These are phyloP conservation scores for Stagonosporopsis cucurbitacearum DNA, from an alignment of 2,329 filamentous ascomycete genomes.

Conservation along the genomic window DNA sequence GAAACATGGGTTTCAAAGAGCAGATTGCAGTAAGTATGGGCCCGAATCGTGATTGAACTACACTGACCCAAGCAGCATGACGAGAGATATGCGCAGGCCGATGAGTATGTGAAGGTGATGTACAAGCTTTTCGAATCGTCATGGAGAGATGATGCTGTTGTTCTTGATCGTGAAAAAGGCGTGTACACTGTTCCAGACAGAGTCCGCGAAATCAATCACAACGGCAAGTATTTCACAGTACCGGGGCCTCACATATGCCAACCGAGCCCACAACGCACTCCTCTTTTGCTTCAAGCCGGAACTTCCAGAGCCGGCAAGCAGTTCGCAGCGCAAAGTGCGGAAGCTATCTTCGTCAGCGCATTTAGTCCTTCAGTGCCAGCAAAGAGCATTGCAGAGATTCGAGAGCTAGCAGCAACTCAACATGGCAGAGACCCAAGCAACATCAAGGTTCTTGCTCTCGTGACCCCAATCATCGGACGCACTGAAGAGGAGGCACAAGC, in stretches of 20 bases:
- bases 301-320: slow-evolving; percentile 69
- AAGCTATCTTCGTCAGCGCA: slow-evolving; percentile 68
- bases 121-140: slow-evolving; percentile 73
- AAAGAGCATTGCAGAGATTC: slow-evolving; percentile 68
- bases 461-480: slow-evolving; percentile 68
- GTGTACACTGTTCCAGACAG: slow-evolving; percentile 65
- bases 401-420: slow-evolving; percentile 61
- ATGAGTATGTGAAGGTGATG: slow-evolving; percentile 72
- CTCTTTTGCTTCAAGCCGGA: slow-evolving; percentile 73
- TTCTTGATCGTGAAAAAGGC: slow-evolving; percentile 63
- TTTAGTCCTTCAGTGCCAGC: slow-evolving; percentile 54
- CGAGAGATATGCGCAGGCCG: slow-evolving; percentile 69
- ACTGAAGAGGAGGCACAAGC: slow-evolving; percentile 71
- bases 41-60: slow-evolving; percentile 65
- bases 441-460: slow-evolving; percentile 72
- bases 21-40: slow-evolving; percentile 62
- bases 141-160: slow-evolving; percentile 71
- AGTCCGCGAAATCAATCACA: slow-evolving; percentile 70
- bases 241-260: slow-evolving; percentile 70
- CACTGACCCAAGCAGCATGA: slow-evolving; percentile 59
- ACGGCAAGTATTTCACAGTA: slow-evolving; percentile 69
- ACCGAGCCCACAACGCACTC: slow-evolving; percentile 72
- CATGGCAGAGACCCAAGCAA: slow-evolving; percentile 63
- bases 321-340: slow-evolving; percentile 73
- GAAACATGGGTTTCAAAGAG: slow-evolving; percentile 65